Evolutionary conservation across 306 rosid species (phyloP).

Genomic region (Luffa aegyptiaca): DNA sequence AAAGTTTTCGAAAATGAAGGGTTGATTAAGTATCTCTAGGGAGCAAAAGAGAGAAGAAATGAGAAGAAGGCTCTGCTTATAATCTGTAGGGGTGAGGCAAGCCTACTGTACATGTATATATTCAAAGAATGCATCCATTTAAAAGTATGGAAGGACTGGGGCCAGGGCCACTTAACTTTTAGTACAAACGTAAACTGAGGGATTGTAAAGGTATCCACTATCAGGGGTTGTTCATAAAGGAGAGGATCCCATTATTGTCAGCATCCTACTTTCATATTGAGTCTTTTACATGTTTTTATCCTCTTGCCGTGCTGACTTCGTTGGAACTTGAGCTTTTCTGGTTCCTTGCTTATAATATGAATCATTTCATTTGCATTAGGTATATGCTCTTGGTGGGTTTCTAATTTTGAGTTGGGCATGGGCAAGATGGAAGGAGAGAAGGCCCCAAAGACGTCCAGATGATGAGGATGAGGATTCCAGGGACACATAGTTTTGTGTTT

Average conservation of each 20-base stretch:
- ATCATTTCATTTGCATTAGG: constrained; percentile 28
- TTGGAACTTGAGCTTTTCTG: not conserved
- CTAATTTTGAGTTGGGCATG: constrained; percentile 58
- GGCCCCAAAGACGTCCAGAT: constrained; percentile 32
- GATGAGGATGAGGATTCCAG: constrained; percentile 12
- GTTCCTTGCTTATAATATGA: not conserved
- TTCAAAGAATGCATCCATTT: not conserved
- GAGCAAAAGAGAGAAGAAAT: not conserved
- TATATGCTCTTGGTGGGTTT: constrained; percentile 61
- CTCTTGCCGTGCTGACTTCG: not conserved
- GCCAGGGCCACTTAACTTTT: not conserved
- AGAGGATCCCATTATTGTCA: not conserved
- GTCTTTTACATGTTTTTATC: not conserved
- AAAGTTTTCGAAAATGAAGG: not conserved
- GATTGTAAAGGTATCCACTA: not conserved
- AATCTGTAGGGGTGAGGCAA: not conserved
- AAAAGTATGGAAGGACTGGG: not conserved
- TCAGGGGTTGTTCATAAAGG: not conserved
- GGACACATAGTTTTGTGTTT: not conserved
- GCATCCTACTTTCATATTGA: not conserved
- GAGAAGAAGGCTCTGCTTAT: not conserved
- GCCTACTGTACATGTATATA: not conserved
- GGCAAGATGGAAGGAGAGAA: constrained; percentile 88
- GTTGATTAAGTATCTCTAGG: not conserved
- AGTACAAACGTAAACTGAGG: not conserved